Evolutionary conservation across 2,329 filamentous ascomycete species (phyloP).

Genomic region (Penicillium fuscoglaucum): DNA sequence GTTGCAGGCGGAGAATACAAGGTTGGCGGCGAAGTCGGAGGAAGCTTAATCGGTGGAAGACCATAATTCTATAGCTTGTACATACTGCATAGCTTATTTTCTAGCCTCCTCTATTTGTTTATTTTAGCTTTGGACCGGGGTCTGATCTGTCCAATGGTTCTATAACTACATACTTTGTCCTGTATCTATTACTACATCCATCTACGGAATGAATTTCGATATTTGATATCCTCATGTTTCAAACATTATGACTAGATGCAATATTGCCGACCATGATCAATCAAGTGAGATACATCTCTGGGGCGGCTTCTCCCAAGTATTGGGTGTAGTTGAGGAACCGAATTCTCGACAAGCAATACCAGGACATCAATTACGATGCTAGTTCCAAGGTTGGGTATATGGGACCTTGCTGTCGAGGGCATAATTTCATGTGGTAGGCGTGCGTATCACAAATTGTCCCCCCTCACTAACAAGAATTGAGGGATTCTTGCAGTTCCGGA

Average conservation of each 20-base stretch:
- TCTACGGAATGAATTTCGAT: background rate
- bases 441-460: background rate
- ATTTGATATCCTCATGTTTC: background rate
- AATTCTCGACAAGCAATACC: background rate
- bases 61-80: background rate
- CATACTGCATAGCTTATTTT: background rate
- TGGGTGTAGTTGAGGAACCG: background rate
- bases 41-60: slow-evolving; percentile 2
- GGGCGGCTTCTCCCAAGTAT: background rate
- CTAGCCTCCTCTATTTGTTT: background rate
- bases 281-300: background rate
- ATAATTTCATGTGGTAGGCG: background rate
- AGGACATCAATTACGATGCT: background rate
- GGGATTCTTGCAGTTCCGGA: background rate
- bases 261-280: background rate
- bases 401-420: background rate
- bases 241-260: background rate
- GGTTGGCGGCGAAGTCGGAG: slow-evolving; percentile 40
- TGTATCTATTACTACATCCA: background rate
- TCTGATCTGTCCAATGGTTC: background rate
- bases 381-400: background rate
- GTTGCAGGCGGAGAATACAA: slow-evolving; percentile 60
- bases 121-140: background rate
- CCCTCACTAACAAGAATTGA: no score
- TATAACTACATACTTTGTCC: background rate